Percentiles rank a stretch among this genome's conserved stretches.
phyloP scores from a whole-genome alignment of 2,329 filamentous ascomycete species.

The Penicillium sp. region DNA sequence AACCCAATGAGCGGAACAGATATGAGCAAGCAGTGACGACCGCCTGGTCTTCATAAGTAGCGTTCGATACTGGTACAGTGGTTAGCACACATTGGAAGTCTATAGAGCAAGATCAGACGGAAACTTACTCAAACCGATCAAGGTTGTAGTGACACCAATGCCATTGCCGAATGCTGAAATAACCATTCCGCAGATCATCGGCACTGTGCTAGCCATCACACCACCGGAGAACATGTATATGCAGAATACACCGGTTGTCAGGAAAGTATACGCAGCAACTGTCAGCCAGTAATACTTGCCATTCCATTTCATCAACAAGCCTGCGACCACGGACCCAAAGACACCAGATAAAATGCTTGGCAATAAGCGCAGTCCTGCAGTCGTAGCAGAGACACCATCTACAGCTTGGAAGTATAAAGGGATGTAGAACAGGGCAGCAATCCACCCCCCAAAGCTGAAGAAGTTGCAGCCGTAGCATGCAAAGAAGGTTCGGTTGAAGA shows the following conservation, averaged over 20 bases:
- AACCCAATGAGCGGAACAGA: conserved; percentile 66
- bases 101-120: not conserved
- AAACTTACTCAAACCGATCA: conserved; percentile 55
- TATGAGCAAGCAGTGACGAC: conserved; percentile 71
- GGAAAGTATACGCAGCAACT: conserved; percentile 45
- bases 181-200: conserved; percentile 51
- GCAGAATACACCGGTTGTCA: conserved; percentile 48
- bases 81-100: conserved; percentile 2
- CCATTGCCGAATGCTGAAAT: conserved; percentile 48
- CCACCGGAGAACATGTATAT: conserved; percentile 52
- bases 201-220: conserved; percentile 41
- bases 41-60: conserved; percentile 58
- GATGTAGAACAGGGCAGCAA: conserved; percentile 60
- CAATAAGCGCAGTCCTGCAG: conserved; percentile 57
- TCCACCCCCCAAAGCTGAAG: conserved; percentile 56
- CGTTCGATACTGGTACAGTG: conserved; percentile 53
- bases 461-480: conserved; percentile 64
- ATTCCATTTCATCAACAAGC: conserved; percentile 59
- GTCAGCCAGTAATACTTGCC: conserved; percentile 66
- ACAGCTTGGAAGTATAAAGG: conserved; percentile 71
- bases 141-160: conserved; percentile 59
- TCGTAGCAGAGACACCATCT: conserved; percentile 54
- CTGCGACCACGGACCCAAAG: conserved; percentile 55
- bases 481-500: conserved; percentile 58
- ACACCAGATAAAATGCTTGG: conserved; percentile 58